Base-by-base conservation (phyloP, 257 asterid genomes). In the Salvia miltiorrhiza region DNA sequence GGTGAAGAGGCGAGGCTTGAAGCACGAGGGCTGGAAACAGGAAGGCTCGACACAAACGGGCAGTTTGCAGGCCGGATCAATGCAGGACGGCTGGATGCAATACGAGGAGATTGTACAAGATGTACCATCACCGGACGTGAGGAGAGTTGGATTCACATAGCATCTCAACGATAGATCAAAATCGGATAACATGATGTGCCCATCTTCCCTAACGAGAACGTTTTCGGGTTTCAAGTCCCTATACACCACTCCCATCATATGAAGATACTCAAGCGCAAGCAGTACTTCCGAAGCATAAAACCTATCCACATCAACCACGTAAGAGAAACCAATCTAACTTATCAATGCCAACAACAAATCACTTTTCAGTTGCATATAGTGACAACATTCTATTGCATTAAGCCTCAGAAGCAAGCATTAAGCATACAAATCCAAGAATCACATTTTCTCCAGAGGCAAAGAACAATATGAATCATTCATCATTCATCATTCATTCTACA, bases 181-280 rank as follows among this genome's bases (percentile, higher is more conserved):
- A 85, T 93, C 98, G 0, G 98, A 93, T 7, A 93, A 79, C 98
- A 93, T 93, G 50, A 93, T 89, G 41, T 93, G 97, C 21, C 97
- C 98, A 61, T 93, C 98, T 45, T 90, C 98, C 63, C 97, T 81
- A 23, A 93, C 96, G 63, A 93, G 73, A 9, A 93, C 98, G 50
- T 93, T 93, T 65, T 93, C 98, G 0, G 98, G 98, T 78, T 93
- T 93, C 33, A 93, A 68, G 81, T 92, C 98, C 53, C 98, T 47
- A 73, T 92, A 92, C 11, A 93, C 87, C 47, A 93, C 97, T 5
- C 98, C 98, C 97, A 93, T 90, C 98, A 93, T 88, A 65, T 93
- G 98, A 12, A 93, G 74, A 64, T 93, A 93, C 73, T 93, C 98
- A 0, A 93, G 88, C 5, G 97, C 96, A 49, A 93, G 94, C 40